phyloP scores from a whole-genome alignment of 352 stramenopile species.

The Globisporangium irregulare region DNA sequence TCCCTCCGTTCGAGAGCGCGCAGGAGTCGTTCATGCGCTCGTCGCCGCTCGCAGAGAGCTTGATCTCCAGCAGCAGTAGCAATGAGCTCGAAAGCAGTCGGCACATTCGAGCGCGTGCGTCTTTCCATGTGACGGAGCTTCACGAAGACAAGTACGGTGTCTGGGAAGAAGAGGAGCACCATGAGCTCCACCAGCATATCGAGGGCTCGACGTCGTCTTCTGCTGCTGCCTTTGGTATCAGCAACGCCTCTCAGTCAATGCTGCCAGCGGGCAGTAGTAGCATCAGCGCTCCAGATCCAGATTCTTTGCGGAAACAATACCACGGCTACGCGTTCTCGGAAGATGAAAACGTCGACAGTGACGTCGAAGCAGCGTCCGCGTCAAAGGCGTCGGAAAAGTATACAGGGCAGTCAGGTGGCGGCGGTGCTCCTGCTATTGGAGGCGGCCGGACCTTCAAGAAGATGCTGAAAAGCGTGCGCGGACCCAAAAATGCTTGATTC shows the following conservation, averaged over 20 bases:
- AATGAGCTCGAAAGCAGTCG: slow-evolving; percentile 18
- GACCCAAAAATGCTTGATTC: slow-evolving; percentile 58
- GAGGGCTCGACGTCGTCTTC: slow-evolving; percentile 8
- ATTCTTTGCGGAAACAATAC: slow-evolving; percentile 33
- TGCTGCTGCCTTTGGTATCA: not conserved
- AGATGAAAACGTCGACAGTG: slow-evolving; percentile 70
- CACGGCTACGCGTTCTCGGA: slow-evolving; percentile 81
- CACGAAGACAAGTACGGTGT: slow-evolving; percentile 13
- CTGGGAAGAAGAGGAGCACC: slow-evolving; percentile 7
- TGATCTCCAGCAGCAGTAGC: slow-evolving; percentile 35
- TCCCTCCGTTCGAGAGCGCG: slow-evolving; percentile 43
- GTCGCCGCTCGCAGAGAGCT: slow-evolving; percentile 50
- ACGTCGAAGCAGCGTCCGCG: slow-evolving; percentile 42
- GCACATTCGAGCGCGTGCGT: slow-evolving; percentile 55
- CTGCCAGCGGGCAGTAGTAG: not conserved
- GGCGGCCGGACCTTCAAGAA: slow-evolving; percentile 50
- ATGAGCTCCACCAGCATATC: slow-evolving; percentile 11
- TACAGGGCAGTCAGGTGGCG: slow-evolving; percentile 1
- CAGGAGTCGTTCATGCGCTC: slow-evolving; percentile 57
- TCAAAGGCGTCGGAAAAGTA: slow-evolving; percentile 23
- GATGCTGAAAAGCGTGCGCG: slow-evolving; percentile 75
- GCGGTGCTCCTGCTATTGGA: slow-evolving; percentile 13
- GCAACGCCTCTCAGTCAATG: not conserved
- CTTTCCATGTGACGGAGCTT: slow-evolving; percentile 38
- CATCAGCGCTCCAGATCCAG: slow-evolving; percentile 4